Evolutionary conservation across 164 flowering plant species (phyloP), one percentile per base, ranked within the genome.

Genomic region (Dillenia suffruticosa): DNA sequence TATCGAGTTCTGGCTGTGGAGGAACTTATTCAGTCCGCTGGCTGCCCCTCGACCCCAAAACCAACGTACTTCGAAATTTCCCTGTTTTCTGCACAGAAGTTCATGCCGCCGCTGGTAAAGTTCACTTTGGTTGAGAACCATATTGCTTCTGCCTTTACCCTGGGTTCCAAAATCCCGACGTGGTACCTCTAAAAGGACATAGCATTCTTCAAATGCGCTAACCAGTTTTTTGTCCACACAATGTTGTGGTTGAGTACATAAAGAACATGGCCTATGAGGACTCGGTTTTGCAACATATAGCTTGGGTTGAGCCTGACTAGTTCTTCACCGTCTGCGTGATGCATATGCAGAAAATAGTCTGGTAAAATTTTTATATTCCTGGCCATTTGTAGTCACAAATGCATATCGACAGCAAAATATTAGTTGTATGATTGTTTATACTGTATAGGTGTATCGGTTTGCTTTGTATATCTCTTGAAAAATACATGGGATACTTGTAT

Each of bases 21-120:
- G 57, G 85, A 84, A 44, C 44, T 90, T 54, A 79, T 91, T 24
- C 82, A 75, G 63, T 64, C 89, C 15, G 66, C 88, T 50, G 79
- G 85, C 56, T 77, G 85, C 63, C 80, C 90, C 49, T 88, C 97
- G 0, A 80, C 92, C 1, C 84, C 97, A 46, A 85, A 74, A 59
- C 93, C 97, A 12, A 88, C 93, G 9, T 88, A 77, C 56, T 91
- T 88, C 54, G 89, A 91, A 70, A 40, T 47, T 15, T 73, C 77
- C 43, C 58, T 82, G 26, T 69, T 75, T 12, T 61, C 76, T 56
- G 10, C 61, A 56, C 2, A 24, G 13, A 61, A 55, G 6, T 58
- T 45, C n/a, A 47, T 26, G 12, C 72, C 65, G 17, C 46, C 61
- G 44, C 49, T 66, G 24, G 22, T 50, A 46, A 57, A 63, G 8